Percentiles rank a stretch among this genome's conserved stretches.
Evolutionary conservation across 176 grass and related monocot species (phyloP).

Genomic region (Rhipidocladum racemiflorum): DNA sequence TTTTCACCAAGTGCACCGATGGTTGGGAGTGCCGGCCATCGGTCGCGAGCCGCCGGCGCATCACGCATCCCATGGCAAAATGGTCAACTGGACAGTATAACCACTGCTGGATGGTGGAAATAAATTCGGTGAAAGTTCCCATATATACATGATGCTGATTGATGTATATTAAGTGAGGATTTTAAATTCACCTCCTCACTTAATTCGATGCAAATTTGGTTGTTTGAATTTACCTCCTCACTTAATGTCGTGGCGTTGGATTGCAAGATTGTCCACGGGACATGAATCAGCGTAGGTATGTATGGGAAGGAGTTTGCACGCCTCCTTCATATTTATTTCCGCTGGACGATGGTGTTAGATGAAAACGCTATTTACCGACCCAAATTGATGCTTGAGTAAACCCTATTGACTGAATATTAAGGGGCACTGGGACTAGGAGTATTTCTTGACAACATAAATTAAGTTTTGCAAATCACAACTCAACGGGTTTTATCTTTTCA

Average conservation of each 20-base stretch:
- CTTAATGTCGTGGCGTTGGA: no score
- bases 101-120: constrained; percentile 14
- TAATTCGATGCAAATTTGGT: no score
- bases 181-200: no score
- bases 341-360: neutral
- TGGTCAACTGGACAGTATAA: constrained; percentile 40
- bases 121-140: no score
- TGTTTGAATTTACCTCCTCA: no score
- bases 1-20: constrained; percentile 18
- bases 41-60: constrained; percentile 32
- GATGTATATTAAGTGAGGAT: no score
- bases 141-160: no score
- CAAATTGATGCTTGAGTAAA: neutral
- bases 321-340: no score
- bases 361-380: constrained; percentile 25
- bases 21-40: constrained; percentile 32
- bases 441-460: neutral
- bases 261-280: no score
- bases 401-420: constrained; percentile 2
- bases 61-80: neutral
- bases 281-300: no score
- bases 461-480: neutral
- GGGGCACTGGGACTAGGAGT: neutral
- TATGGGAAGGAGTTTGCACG: no score
- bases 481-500: neutral